Conservation (phyloP, 257 asterid species). For the Nemophila menziesii region DNA sequence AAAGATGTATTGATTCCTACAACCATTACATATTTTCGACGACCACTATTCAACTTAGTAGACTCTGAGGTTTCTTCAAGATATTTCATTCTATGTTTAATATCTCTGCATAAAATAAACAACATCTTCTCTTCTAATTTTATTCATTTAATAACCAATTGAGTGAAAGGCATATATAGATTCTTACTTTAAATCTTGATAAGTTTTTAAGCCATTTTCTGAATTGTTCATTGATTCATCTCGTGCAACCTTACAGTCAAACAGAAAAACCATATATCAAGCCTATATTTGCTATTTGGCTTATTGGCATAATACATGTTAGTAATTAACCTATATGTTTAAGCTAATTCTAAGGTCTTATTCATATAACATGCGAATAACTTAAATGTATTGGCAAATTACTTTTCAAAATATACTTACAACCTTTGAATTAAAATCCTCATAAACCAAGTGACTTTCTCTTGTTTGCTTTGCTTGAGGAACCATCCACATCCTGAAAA, state of each 20-base stretch:
- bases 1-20: conserved; percentile 75
- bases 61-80: conserved; percentile 69
- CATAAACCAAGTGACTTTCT: conserved; percentile 40
- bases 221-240: conserved; percentile 30
- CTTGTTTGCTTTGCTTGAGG: conserved; percentile 43
- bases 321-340: no score
- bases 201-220: conserved; percentile 10
- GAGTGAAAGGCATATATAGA: conserved; percentile 1
- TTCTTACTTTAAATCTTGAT: conserved; percentile 48
- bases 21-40: conserved; percentile 66
- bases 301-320: no score
- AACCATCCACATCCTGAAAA: conserved; percentile 63
- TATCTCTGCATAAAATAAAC: conserved; percentile 30
- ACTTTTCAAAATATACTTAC: conserved; percentile 46
- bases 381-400: no score
- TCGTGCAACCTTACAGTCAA: conserved; percentile 26
- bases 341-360: no score
- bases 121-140: not conserved
- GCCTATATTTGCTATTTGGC: no score
- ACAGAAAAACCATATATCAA: no score
- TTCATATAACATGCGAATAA: no score
- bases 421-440: conserved; percentile 34
- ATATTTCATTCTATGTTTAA: conserved; percentile 61
- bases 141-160: no score
- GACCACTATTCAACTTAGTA: conserved; percentile 45